A percentile compares a stretch with the other conserved stretches of the same genome.
Conservation (phyloP, 2,329 filamentous ascomycete genomes). For the Hypoxylon sp. region DNA sequence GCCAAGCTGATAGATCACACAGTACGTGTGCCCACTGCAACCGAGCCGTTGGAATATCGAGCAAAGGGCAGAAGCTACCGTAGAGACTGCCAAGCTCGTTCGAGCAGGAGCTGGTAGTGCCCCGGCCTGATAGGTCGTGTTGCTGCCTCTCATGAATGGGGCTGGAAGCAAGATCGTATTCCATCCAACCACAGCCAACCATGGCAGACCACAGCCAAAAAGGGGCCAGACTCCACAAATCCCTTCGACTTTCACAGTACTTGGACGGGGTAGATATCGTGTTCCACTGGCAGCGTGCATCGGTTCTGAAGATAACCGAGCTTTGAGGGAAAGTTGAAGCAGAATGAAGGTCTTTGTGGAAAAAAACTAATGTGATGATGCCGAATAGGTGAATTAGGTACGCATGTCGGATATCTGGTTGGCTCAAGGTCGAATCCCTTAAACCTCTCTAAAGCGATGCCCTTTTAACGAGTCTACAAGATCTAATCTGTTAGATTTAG, state of each 20-base stretch:
- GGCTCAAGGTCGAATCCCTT: no score
- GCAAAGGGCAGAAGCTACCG: constrained; percentile 18
- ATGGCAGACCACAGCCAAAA: no score
- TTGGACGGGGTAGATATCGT: constrained; percentile 12
- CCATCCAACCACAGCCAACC: constrained; percentile 51
- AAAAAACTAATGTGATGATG: background rate
- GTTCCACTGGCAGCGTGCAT: constrained; percentile 30
- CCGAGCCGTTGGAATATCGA: constrained; percentile 14
- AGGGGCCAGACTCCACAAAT: constrained; percentile 21
- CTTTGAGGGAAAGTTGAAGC: constrained; percentile 4
- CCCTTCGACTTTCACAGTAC: constrained; percentile 23
- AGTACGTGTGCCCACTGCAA: constrained; percentile 18
- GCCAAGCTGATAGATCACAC: constrained; percentile 12
- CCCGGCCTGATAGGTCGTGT: constrained; percentile 30
- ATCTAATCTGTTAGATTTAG: background rate
- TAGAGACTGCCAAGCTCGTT: constrained; percentile 26
- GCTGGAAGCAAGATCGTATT: constrained; percentile 49
- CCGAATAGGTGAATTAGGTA: constrained; percentile 7
- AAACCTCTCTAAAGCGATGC: no score
- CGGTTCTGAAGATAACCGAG: constrained; percentile 16
- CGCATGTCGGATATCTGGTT: no score
- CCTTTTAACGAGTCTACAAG: background rate
- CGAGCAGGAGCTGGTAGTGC: constrained; percentile 30
- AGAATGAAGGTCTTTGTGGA: constrained; percentile 3
- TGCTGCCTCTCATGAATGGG: constrained; percentile 39